These are phyloP conservation scores for Avena sativa DNA, from an alignment of 176 grass and related monocot genomes.

Conservation along the genomic window DNA sequence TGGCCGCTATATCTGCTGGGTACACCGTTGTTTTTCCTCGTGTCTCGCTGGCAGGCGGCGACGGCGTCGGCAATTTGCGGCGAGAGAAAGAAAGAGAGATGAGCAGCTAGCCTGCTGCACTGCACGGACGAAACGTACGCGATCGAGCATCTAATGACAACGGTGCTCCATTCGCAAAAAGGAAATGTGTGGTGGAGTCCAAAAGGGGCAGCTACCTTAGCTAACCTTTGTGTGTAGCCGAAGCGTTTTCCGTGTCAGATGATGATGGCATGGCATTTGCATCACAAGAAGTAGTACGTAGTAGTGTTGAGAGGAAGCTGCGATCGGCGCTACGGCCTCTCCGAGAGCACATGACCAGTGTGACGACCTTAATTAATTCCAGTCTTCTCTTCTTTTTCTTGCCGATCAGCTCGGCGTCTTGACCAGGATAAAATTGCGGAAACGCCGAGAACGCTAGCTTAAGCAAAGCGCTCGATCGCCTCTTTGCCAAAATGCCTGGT, in stretches of 20 bases:
- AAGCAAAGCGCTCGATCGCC: too few species aligned
- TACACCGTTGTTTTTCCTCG: too few species aligned
- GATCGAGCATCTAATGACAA: background rate
- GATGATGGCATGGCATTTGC: background rate
- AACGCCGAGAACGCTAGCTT: too few species aligned
- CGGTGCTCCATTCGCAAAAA: background rate
- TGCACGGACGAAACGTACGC: background rate
- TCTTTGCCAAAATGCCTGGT: background rate
- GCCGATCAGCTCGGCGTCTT: too few species aligned
- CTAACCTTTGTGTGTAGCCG: conserved; percentile 13
- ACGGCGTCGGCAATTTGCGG: background rate
- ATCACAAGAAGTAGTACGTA: too few species aligned
- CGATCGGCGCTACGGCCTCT: background rate
- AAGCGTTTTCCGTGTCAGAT: conserved; percentile 34
- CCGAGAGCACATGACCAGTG: conserved; percentile 9
- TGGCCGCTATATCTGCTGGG: too few species aligned
- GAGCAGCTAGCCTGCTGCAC: background rate
- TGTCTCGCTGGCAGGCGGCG: too few species aligned
- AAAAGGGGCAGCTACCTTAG: background rate
- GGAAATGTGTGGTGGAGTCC: background rate
- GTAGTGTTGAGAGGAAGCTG: background rate
- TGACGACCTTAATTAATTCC: conserved; percentile 3
- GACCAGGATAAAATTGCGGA: too few species aligned
- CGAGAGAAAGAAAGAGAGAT: background rate
- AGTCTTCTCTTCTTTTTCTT: background rate